Evolutionary conservation across 192 early-diverging fungal species (phyloP), one percentile per base, ranked within the genome.

Genomic region (Umbelopsis sp.): DNA sequence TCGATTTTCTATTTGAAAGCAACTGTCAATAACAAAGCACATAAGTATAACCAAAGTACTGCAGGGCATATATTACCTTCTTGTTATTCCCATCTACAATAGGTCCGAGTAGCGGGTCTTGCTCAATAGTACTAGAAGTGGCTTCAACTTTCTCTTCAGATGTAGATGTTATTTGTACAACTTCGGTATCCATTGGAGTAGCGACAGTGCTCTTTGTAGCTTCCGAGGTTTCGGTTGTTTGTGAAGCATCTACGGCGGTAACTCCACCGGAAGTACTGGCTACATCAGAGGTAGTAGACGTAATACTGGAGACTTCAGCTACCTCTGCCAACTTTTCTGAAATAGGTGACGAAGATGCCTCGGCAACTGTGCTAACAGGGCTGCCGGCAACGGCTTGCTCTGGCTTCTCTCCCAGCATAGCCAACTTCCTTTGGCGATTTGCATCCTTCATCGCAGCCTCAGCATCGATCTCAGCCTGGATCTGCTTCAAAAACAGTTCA

Each of bases 31-130:
- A 47, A 1, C 4, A 18, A 55, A 11, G 10, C n/a, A 37, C 30
- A 5, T 47, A 15, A 5, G 6, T 23, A 1, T 22, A 4, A 49
- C 6, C 22, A 50, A 30, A 22, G 13, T 22, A 4, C 2, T 23
- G 12, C 11, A 9, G 27, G 27, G 27, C 27, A 41, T 15, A 20
- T 49, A 20, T n/a, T 70, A 87, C 74, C 68, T 75, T 80, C 68
- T 90, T 91, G 72, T 91, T 93, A 53, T 89, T 83, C 18, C 67
- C 51, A n/a, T 76, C 41, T 75, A 76, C 45, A 86, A 80, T 68
- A 71, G 80, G 49, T 80, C 82, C 64, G 66, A 75, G 5, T 67
- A 76, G 18, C 67, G 79, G 69, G 13, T 48, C 41, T 71, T 70
- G 70, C 2, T 21, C 35, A 30, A 22, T 16, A 52, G 30, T 52